Evolutionary conservation across 176 grass and related monocot species (phyloP).

Genomic region (Eremochloa ophiuroides): DNA sequence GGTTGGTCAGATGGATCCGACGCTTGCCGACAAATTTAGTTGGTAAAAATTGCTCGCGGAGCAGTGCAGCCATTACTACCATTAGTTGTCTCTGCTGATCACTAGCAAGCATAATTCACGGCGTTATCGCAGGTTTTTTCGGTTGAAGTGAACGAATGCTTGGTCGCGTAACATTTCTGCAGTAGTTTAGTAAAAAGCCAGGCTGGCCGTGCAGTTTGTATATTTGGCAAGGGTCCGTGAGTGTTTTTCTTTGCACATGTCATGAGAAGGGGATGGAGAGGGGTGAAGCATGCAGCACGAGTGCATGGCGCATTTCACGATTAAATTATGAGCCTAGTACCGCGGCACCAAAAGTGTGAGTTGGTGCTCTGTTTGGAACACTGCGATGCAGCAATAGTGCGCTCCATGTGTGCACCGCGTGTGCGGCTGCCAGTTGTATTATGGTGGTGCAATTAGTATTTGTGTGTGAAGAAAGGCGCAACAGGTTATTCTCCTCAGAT

Average conservation of each 20-base stretch:
- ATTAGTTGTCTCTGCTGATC: not conserved
- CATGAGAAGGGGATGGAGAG: not conserved
- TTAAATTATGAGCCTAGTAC: not conserved
- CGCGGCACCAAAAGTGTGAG: not conserved
- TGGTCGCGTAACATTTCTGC: not conserved
- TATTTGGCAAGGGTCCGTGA: not conserved
- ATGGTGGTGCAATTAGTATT: not conserved
- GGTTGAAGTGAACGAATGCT: not conserved
- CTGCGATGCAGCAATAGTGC: conserved; percentile 9
- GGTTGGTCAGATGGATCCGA: conserved; percentile 4
- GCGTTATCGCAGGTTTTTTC: not conserved
- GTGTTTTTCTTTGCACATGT: not conserved
- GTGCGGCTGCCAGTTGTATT: not conserved
- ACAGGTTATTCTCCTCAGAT: too few species aligned
- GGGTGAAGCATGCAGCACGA: not conserved
- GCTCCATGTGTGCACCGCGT: not conserved
- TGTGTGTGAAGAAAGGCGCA: not conserved
- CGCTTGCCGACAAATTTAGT: conserved; percentile 14
- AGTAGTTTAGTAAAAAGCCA: not conserved
- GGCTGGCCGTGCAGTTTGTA: not conserved
- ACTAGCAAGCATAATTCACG: not conserved
- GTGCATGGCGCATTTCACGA: not conserved
- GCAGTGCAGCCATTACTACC: not conserved
- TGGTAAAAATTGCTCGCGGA: conserved; percentile 5
- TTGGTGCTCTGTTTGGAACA: not conserved